Conservation (phyloP, 306 rosid species). For the Quercus ilex region DNA sequence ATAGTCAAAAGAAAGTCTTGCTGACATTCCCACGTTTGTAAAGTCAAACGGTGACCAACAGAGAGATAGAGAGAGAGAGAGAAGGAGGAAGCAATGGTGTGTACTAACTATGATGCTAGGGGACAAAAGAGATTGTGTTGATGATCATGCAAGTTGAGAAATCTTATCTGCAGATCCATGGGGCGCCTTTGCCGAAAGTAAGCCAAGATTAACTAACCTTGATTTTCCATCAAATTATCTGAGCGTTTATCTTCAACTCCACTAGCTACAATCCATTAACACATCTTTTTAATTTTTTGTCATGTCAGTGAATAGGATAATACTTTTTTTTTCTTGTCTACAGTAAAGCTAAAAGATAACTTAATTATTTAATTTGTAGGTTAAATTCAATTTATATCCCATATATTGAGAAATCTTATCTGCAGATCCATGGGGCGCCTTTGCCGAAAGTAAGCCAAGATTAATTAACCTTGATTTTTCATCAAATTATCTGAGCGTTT, state of each 20-base stretch:
- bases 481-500: not conserved
- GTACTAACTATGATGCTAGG: conserved; percentile 9
- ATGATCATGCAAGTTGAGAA: conserved; percentile 7
- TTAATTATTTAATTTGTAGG: no score
- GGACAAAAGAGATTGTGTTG: conserved; percentile 19
- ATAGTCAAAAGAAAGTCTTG: conserved; percentile 38
- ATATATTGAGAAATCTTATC: conserved; percentile 18
- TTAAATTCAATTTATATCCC: no score
- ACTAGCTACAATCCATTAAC: no score
- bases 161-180: conserved; percentile 26
- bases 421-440: conserved; percentile 8
- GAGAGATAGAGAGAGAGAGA: not conserved
- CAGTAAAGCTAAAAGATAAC: no score
- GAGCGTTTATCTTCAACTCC: not conserved
- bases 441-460: conserved; percentile 24
- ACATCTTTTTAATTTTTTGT: no score
- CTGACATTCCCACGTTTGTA: conserved; percentile 36
- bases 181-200: conserved; percentile 25
- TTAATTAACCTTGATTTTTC: not conserved
- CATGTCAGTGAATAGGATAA: no score
- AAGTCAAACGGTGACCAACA: conserved; percentile 36
- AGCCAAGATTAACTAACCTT: not conserved
- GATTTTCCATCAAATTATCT: not conserved
- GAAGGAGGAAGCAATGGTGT: not conserved
- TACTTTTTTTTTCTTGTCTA: no score